Percentiles rank a stretch among this genome's conserved stretches.
Conservation (phyloP, 2,329 filamentous ascomycete species). For the Diaporthe citrichinensis region DNA sequence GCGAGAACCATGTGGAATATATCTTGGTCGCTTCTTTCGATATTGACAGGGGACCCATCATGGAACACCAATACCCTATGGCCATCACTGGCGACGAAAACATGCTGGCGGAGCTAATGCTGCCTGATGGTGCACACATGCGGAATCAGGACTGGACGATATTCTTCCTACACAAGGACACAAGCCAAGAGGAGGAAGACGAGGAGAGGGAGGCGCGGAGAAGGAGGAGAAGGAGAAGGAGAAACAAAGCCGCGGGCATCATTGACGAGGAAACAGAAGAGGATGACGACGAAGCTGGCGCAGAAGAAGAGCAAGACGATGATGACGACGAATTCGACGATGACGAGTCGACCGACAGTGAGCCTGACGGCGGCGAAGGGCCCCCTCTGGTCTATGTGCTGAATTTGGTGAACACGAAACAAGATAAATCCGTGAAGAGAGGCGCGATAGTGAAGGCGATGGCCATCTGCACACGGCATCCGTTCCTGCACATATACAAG, state of each 20-base stretch:
- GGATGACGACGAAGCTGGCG: slow-evolving; percentile 61
- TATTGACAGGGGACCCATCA: slow-evolving; percentile 94
- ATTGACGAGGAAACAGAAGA: slow-evolving; percentile 63
- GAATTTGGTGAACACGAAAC: slow-evolving; percentile 98
- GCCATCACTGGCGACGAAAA: slow-evolving; percentile 97
- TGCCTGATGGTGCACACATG: slow-evolving; percentile 96
- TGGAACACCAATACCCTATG: slow-evolving; percentile 98
- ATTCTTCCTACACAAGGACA: slow-evolving; percentile 98
- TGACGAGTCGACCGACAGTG: slow-evolving; percentile 69
- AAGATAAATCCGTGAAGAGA: slow-evolving; percentile 92
- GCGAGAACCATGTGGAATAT: slow-evolving; percentile 97
- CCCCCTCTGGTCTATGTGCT: slow-evolving; percentile 96
- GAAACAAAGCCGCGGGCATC: slow-evolving; percentile 65
- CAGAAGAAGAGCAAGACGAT: slow-evolving; percentile 60
- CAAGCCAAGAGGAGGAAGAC: slow-evolving; percentile 85
- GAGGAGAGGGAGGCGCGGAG: slow-evolving; percentile 72
- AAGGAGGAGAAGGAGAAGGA: slow-evolving; percentile 65
- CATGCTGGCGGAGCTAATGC: slow-evolving; percentile 98
- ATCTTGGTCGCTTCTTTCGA: slow-evolving; percentile 98
- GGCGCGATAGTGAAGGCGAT: slow-evolving; percentile 97
- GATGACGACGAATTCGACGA: slow-evolving; percentile 64
- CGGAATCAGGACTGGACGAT: slow-evolving; percentile 99
- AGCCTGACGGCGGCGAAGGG: slow-evolving; percentile 81
- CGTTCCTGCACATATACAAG: slow-evolving; percentile 99
- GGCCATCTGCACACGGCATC: slow-evolving; percentile 98